Percentiles rank a stretch among this genome's conserved stretches.
Evolutionary conservation across 768 basidiomycete genomes (phyloP).

Genomic region (Leccinellum albellum): DNA sequence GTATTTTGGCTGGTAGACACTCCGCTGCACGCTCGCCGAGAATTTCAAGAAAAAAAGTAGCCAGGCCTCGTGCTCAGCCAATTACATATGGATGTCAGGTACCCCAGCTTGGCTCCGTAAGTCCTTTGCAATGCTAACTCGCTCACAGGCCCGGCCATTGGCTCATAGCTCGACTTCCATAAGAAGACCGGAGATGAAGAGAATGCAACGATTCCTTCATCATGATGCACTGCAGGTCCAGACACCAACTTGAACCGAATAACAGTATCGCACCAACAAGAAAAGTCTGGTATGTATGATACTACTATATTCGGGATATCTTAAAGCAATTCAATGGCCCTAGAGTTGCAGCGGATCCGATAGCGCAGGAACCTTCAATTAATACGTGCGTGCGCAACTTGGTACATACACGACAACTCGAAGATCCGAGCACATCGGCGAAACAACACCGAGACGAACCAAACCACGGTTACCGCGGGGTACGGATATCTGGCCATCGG

Average conservation of each 20-base stretch:
- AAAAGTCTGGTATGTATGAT: no score
- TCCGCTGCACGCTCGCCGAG: not conserved
- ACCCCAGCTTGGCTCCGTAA: not conserved
- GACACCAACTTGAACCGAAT: not conserved
- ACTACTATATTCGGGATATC: no score
- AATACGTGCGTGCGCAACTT: no score
- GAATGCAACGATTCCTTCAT: not conserved
- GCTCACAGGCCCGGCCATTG: no score
- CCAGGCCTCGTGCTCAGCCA: not conserved
- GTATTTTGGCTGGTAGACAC: not conserved
- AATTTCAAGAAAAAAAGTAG: not conserved
- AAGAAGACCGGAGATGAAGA: not conserved
- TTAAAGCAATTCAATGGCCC: no score
- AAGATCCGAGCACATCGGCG: not conserved
- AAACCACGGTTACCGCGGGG: not conserved
- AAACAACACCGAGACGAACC: not conserved
- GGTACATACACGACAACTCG: not conserved
- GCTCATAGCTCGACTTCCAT: not conserved
- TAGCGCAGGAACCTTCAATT: not conserved
- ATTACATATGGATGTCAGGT: not conserved
- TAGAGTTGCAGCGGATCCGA: not conserved
- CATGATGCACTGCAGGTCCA: not conserved
- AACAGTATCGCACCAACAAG: no score
- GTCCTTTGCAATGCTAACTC: not conserved
- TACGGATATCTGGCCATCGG: not conserved